Conservation (phyloP, 805 yeast genomes). For the Hanseniaspora jakobsenii region DNA sequence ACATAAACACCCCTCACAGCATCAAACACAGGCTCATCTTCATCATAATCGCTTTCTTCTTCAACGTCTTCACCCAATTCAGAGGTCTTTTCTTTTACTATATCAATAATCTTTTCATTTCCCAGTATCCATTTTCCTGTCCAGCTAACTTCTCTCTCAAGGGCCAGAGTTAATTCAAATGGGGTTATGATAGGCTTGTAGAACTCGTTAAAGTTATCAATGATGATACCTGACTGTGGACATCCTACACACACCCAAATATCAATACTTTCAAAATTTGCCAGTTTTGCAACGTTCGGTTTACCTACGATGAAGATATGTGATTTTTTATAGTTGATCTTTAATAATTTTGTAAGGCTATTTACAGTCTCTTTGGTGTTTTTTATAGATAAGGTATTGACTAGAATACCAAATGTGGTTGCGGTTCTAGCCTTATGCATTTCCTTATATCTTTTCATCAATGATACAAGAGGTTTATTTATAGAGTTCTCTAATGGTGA, state of each 20-base stretch:
- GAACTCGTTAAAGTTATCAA: slow-evolving; percentile 68
- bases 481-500: slow-evolving; percentile 42
- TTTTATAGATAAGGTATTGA: slow-evolving; percentile 74
- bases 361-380: slow-evolving; percentile 61
- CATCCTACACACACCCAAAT: slow-evolving; percentile 93
- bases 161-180: slow-evolving; percentile 73
- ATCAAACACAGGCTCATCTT: slow-evolving; percentile 71
- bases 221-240: slow-evolving; percentile 80
- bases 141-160: slow-evolving; percentile 70
- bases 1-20: slow-evolving; percentile 74
- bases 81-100: slow-evolving; percentile 28
- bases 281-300: slow-evolving; percentile 93
- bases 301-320: slow-evolving; percentile 94
- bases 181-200: slow-evolving; percentile 91
- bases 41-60: slow-evolving; percentile 24
- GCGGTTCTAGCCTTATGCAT: slow-evolving; percentile 87
- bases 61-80: slow-evolving; percentile 22
- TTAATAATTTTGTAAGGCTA: slow-evolving; percentile 47
- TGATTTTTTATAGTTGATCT: slow-evolving; percentile 73
- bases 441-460: slow-evolving; percentile 70
- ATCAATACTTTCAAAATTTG: slow-evolving; percentile 89
- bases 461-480: slow-evolving; percentile 61
- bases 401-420: slow-evolving; percentile 80
- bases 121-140: slow-evolving; percentile 88
- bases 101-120: slow-evolving; percentile 43